phyloP scores from a whole-genome alignment of 2,329 filamentous ascomycete species.

The Knufia petricola region DNA sequence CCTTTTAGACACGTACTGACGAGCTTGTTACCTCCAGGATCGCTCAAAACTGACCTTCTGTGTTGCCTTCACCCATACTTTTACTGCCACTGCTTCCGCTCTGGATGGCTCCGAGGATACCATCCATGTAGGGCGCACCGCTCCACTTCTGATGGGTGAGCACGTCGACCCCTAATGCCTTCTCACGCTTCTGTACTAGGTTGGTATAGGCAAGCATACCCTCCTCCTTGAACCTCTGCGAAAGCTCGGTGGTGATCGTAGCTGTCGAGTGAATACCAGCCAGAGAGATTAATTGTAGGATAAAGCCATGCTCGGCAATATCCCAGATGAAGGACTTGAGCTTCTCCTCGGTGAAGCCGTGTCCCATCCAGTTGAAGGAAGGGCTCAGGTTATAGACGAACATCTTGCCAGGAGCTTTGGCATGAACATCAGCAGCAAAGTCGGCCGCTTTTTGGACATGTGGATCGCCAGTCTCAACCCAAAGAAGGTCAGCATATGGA shows the following conservation, averaged over 20 bases:
- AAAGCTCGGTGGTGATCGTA: conserved; percentile 62
- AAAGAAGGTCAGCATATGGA: conserved; percentile 86
- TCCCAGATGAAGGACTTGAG: conserved; percentile 95
- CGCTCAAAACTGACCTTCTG: conserved; percentile 49
- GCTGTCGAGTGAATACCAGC: conserved; percentile 56
- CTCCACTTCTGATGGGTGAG: conserved; percentile 82
- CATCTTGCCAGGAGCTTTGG: conserved; percentile 64
- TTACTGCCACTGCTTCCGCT: conserved; percentile 80
- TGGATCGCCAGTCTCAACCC: conserved; percentile 92
- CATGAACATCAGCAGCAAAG: conserved; percentile 68
- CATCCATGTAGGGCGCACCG: conserved; percentile 68
- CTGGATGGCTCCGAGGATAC: conserved; percentile 80
- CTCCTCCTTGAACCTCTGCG: conserved; percentile 71
- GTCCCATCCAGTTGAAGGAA: conserved; percentile 97
- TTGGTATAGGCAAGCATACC: conserved; percentile 99
- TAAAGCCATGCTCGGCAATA: conserved; percentile 73
- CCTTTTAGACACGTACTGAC: background rate
- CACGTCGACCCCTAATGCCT: conserved; percentile 85
- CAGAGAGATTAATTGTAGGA: conserved; percentile 55
- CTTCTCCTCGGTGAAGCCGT: conserved; percentile 75
- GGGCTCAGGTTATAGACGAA: conserved; percentile 95
- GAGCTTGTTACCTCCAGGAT: no score
- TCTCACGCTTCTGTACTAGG: conserved; percentile 77
- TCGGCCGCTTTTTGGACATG: conserved; percentile 64
- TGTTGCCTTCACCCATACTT: conserved; percentile 94